A percentile compares a stretch with the other conserved stretches of the same genome.
These are phyloP conservation scores for Calvatia gigantea DNA, from an alignment of 768 basidiomycete species.

Conservation along the genomic window DNA sequence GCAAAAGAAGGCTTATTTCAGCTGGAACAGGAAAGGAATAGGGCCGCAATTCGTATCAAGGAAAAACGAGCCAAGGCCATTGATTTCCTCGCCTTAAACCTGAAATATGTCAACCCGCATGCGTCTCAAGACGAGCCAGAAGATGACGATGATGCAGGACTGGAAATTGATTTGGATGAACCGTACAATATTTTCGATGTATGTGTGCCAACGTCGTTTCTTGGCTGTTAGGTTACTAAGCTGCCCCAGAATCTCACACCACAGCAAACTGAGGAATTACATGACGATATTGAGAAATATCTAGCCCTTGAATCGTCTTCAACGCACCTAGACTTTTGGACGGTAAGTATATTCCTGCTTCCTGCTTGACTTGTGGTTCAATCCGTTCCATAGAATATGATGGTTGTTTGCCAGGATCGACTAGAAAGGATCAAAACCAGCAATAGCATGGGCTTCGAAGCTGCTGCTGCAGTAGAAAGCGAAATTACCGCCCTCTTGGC, in stretches of 20 bases:
- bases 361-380: not conserved
- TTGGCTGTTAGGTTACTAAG: conserved; percentile 12
- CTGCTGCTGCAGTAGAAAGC: conserved; percentile 76
- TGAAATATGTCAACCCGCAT: conserved; percentile 82
- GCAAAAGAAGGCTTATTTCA: conserved; percentile 97
- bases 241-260: conserved; percentile 69
- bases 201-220: conserved; percentile 26
- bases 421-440: conserved; percentile 69
- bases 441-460: conserved; percentile 62
- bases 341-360: conserved; percentile 46
- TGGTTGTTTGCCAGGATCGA: conserved; percentile 92
- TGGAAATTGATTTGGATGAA: conserved; percentile 98
- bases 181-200: conserved; percentile 98
- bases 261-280: conserved; percentile 88
- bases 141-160: conserved; percentile 66
- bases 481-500: conserved; percentile 80
- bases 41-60: conserved; percentile 91
- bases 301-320: conserved; percentile 81
- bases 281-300: conserved; percentile 93
- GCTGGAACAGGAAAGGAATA: conserved; percentile 85
- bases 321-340: conserved; percentile 96
- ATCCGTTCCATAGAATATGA: conserved; percentile 71
- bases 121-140: conserved; percentile 63
- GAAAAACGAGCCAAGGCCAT: conserved; percentile 99
- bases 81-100: conserved; percentile 93